These are phyloP conservation scores for Aspergillus clavatus DNA, from an alignment of 2,329 filamentous ascomycete species.

Conservation along the genomic window DNA sequence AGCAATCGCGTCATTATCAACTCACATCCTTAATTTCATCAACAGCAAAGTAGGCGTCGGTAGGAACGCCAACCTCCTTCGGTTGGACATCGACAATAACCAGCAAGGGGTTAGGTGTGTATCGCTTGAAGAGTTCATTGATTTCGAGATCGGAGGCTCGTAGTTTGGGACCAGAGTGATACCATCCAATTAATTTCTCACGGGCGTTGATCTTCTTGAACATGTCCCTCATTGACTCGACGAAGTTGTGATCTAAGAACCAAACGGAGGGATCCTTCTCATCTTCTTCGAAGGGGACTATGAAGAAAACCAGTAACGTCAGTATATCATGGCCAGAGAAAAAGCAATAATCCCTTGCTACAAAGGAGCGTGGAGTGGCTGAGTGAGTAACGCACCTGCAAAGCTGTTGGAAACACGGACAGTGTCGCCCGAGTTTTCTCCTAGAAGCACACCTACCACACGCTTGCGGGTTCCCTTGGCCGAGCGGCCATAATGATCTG, in stretches of 20 bases:
- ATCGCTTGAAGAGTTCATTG: constrained; percentile 99
- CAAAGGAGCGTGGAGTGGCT: too few relatives aligned
- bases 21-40: constrained; percentile 98
- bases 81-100: constrained; percentile 99
- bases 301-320: constrained; percentile 16
- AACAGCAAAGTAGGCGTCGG: constrained; percentile 97
- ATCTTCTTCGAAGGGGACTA: constrained; percentile 97
- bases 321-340: constrained; percentile 13
- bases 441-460: constrained; percentile 89
- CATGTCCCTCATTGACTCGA: constrained; percentile 99
- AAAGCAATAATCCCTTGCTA: neutral
- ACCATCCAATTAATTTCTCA: constrained; percentile 99
- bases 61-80: constrained; percentile 95
- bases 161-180: constrained; percentile 95
- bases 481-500: constrained; percentile 96
- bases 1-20: constrained; percentile 15
- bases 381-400: constrained; percentile 68
- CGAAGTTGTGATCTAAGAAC: constrained; percentile 99
- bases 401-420: constrained; percentile 99
- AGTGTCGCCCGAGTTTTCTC: constrained; percentile 93
- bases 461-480: constrained; percentile 82
- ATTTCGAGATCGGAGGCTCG: constrained; percentile 95
- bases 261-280: constrained; percentile 98
- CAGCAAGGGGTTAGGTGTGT: constrained; percentile 90
- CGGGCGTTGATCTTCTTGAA: constrained; percentile 99